These are phyloP conservation scores for Haberlea rhodopensis DNA, from an alignment of 257 asterid species.

Conservation along the genomic window DNA sequence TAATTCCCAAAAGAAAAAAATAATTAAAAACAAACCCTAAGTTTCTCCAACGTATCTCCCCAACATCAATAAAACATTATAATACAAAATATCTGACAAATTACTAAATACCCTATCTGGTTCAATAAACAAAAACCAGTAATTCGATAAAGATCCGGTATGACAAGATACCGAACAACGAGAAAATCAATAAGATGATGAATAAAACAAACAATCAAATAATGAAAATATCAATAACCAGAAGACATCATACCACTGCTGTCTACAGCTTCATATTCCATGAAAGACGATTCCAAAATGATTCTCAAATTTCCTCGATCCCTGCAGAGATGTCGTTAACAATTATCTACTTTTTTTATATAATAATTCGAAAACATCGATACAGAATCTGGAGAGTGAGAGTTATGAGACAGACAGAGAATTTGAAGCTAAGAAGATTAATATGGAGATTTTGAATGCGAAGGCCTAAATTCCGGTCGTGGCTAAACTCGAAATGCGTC, in stretches of 20 bases:
- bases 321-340: background rate
- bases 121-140: too few species aligned
- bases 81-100: background rate
- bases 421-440: background rate
- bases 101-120: too few species aligned
- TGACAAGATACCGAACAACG: background rate
- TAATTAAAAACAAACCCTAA: too few species aligned
- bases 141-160: too few species aligned
- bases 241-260: constrained; percentile 30
- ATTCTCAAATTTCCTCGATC: background rate
- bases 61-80: too few species aligned
- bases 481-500: background rate
- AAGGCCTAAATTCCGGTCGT: background rate
- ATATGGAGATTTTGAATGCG: background rate
- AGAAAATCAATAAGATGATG: background rate
- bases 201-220: background rate
- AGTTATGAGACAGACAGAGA: too few species aligned
- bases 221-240: background rate
- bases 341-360: too few species aligned
- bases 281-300: background rate
- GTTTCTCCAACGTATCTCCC: too few species aligned
- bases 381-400: background rate
- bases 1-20: too few species aligned
- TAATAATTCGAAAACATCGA: background rate
- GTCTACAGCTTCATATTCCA: constrained; percentile 30